Conservation (phyloP, 1,139 yeast species). For the Magnusiomyces tetraspermus region DNA sequence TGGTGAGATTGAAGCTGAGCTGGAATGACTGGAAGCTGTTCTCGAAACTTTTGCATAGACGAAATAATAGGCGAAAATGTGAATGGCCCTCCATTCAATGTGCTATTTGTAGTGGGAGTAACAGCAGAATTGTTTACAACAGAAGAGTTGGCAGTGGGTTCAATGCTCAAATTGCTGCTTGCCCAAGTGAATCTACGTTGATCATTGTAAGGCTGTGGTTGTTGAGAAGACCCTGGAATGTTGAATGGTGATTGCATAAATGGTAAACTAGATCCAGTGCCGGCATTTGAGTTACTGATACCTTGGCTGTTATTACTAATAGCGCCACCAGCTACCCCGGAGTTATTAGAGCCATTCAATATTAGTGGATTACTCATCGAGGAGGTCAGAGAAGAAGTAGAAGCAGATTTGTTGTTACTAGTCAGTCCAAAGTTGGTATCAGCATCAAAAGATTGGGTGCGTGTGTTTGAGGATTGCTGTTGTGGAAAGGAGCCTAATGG, state of each 20-base stretch:
- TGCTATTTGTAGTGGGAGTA: not conserved
- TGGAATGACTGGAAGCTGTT: not conserved
- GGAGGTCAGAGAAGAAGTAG: not conserved
- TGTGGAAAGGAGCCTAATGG: not conserved
- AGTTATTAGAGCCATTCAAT: not conserved
- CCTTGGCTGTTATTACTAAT: not conserved
- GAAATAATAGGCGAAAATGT: constrained; percentile 1
- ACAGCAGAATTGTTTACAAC: not conserved
- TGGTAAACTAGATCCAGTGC: not conserved
- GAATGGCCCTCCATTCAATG: not conserved
- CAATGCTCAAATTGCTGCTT: not conserved
- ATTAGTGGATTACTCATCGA: not conserved
- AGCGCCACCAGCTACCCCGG: not conserved
- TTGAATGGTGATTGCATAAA: constrained; percentile 1
- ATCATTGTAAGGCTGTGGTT: not conserved
- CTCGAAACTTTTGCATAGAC: not conserved
- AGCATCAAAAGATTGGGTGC: not conserved
- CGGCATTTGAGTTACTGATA: not conserved
- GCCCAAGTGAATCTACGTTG: constrained; percentile 5
- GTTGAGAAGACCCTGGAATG: not conserved
- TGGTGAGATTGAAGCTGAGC: not conserved
- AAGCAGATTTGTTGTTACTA: not conserved
- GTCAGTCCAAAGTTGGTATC: not conserved
- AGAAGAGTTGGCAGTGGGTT: not conserved
- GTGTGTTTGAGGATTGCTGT: not conserved